phyloP scores from a whole-genome alignment of 2,329 filamentous ascomycete species.

The Colletotrichum aenigma region DNA sequence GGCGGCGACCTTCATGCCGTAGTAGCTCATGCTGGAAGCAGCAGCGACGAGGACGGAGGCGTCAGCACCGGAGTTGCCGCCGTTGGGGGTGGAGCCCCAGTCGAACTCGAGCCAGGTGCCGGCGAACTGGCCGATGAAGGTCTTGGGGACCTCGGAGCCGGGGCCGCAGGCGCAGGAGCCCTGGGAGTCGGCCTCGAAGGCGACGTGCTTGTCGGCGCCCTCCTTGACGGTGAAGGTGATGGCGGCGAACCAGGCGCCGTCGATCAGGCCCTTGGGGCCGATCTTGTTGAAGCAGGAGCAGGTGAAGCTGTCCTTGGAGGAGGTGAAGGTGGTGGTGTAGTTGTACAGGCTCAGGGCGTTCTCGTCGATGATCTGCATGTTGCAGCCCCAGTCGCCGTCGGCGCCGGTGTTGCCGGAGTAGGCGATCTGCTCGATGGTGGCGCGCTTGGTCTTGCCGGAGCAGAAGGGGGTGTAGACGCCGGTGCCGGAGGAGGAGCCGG shows the following conservation, averaged over 20 bases:
- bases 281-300: conserved; percentile 60
- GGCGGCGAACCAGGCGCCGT: conserved; percentile 53
- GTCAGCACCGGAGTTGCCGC: conserved; percentile 54
- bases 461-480: conserved; percentile 32
- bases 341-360: conserved; percentile 43
- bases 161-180: conserved; percentile 50
- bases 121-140: conserved; percentile 43
- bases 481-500: conserved; percentile 36
- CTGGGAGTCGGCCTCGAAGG: conserved; percentile 51
- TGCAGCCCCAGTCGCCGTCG: conserved; percentile 51
- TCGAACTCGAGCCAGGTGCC: conserved; percentile 57
- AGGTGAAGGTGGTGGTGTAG: conserved; percentile 46
- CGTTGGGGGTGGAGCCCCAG: conserved; percentile 48
- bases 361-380: conserved; percentile 50
- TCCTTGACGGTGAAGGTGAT: conserved; percentile 44
- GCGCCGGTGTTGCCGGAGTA: conserved; percentile 53
- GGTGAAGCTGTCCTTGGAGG: conserved; percentile 35
- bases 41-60: conserved; percentile 53
- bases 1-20: conserved; percentile 41
- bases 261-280: conserved; percentile 43
- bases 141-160: conserved; percentile 34
- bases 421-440: conserved; percentile 49
- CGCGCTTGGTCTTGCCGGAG: conserved; percentile 45
- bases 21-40: conserved; percentile 30
- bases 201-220: conserved; percentile 43